These are phyloP conservation scores for Parastagonospora avenae DNA, from an alignment of 2,329 filamentous ascomycete genomes.

Conservation along the genomic window DNA sequence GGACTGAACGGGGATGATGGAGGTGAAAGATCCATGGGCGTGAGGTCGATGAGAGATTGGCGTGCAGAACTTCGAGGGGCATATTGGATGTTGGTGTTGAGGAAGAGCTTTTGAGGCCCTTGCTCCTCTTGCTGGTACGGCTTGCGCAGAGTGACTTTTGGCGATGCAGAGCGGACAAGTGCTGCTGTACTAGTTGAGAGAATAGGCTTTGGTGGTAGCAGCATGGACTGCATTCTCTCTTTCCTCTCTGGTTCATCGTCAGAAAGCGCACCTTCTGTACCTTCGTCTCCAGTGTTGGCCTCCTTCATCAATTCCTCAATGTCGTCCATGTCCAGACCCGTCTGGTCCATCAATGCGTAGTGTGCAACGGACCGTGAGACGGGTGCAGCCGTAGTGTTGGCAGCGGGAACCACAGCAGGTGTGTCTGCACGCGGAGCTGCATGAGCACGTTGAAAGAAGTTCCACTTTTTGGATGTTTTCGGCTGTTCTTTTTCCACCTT, in stretches of 20 bases:
- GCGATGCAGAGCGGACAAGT: constrained; percentile 40
- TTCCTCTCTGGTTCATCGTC: constrained; percentile 29
- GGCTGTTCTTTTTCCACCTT: constrained; percentile 32
- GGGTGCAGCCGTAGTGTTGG: constrained; percentile 44
- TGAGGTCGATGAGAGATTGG: constrained; percentile 32
- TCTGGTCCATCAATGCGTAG: constrained; percentile 62
- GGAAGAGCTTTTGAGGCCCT: constrained; percentile 18
- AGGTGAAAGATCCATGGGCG: constrained; percentile 42
- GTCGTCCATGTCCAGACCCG: constrained; percentile 51
- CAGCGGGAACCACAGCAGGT: constrained; percentile 30
- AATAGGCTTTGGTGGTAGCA: constrained; percentile 45
- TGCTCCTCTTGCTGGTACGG: constrained; percentile 15
- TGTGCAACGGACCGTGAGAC: constrained; percentile 57
- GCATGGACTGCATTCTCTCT: constrained; percentile 45
- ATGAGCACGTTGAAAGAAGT: constrained; percentile 62
- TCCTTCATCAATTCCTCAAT: constrained; percentile 56
- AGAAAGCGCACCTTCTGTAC: constrained; percentile 22
- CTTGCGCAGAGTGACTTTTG: constrained; percentile 40
- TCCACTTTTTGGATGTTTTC: constrained; percentile 58
- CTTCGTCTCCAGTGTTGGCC: constrained; percentile 38
- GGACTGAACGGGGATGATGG: constrained; percentile 34
- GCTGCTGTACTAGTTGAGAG: constrained; percentile 33
- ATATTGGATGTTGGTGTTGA: constrained; percentile 27
- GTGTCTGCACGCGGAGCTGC: constrained; percentile 46
- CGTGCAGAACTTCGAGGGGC: constrained; percentile 10